Percentiles rank a stretch among this genome's conserved stretches.
Conservation (phyloP, 495 filamentous ascomycete species). For the Pyrenula massariospora region DNA sequence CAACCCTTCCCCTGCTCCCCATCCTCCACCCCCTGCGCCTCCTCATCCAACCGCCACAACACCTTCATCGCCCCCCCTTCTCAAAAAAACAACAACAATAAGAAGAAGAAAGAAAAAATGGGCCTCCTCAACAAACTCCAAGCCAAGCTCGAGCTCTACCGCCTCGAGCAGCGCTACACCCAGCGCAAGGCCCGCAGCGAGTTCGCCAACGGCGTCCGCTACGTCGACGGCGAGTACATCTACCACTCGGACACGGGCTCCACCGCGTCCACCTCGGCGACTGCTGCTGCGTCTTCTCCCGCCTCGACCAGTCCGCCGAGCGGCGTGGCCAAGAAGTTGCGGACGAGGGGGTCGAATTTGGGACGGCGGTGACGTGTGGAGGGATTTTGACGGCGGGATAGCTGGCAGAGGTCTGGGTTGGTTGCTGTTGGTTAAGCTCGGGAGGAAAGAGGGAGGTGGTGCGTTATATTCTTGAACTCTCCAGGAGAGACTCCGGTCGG, state of each 20-base stretch:
- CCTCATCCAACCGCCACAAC: constrained; percentile 8
- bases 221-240: constrained; percentile 89
- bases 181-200: constrained; percentile 75
- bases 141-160: constrained; percentile 70
- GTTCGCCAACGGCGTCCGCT: constrained; percentile 74
- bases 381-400: no score
- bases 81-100: constrained; percentile 5
- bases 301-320: neutral
- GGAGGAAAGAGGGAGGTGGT: no score
- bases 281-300: neutral
- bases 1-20: constrained; percentile 6
- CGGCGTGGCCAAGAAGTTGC: neutral
- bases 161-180: constrained; percentile 85
- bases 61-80: constrained; percentile 10
- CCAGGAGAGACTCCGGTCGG: no score
- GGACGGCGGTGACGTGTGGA: no score
- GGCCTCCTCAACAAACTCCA: constrained; percentile 46
- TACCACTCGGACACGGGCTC: constrained; percentile 36
- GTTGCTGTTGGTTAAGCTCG: no score
- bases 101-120: constrained; percentile 21
- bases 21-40: constrained; percentile 3
- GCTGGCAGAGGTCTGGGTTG: no score
- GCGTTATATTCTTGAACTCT: no score
- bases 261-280: neutral
- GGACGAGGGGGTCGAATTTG: neutral